Evolutionary conservation across 208 protist species (phyloP).

Genomic region (Novymonas esmeraldas): DNA sequence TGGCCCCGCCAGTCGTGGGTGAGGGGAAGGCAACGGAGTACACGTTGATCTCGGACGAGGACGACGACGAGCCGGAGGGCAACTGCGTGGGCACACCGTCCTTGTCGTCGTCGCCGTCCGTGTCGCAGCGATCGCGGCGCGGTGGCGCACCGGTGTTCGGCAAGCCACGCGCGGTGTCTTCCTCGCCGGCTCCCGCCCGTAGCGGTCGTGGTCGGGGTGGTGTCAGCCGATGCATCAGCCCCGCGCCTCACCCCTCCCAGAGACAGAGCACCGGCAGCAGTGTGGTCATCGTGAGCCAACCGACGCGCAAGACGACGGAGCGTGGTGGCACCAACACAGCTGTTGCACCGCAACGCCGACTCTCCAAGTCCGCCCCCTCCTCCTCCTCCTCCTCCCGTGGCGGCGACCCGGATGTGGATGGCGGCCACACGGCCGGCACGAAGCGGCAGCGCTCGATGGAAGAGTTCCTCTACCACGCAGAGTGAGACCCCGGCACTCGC

Average conservation of each 20-base stretch:
- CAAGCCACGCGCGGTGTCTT: background rate
- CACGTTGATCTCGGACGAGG: constrained; percentile 31
- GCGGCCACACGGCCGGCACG: constrained; percentile 1
- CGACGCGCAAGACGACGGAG: constrained; percentile 1
- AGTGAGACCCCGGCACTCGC: too few relatives aligned
- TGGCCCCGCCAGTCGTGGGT: too few relatives aligned
- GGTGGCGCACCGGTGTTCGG: background rate
- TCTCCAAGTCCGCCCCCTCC: background rate
- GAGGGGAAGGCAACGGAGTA: background rate
- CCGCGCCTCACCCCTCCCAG: constrained; percentile 7
- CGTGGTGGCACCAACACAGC: background rate
- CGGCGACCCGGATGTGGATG: background rate
- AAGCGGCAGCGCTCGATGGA: constrained; percentile 43
- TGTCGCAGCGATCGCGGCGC: background rate
- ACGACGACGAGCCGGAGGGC: constrained; percentile 15
- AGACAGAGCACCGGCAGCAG: constrained; percentile 38
- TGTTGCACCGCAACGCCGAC: background rate
- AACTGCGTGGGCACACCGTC: background rate
- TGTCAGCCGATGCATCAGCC: background rate
- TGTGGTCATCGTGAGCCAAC: constrained; percentile 34
- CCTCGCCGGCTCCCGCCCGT: constrained; percentile 23
- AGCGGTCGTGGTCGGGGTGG: constrained; percentile 2
- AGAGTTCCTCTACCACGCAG: constrained; percentile 36
- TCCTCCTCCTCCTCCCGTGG: background rate
- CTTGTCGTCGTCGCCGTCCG: background rate